Percentiles rank a stretch among this genome's conserved stretches.
Conservation (phyloP, 768 basidiomycete genomes). For the Symmetrospora coprosmae region DNA sequence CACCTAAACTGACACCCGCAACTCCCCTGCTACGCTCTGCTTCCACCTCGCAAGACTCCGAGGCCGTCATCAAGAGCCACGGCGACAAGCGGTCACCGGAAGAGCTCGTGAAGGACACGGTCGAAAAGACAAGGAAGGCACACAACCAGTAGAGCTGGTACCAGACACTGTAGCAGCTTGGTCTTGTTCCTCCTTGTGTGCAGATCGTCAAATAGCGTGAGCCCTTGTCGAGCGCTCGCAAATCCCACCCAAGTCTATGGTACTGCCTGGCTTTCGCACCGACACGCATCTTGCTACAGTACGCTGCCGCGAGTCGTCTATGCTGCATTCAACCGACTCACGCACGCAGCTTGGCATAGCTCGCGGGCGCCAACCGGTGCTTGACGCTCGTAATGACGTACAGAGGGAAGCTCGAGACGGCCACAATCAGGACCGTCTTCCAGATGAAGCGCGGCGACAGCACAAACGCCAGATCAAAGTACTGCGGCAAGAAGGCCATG, state of each 20-base stretch:
- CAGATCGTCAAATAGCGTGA: too few species aligned
- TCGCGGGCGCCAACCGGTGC: slow-evolving; percentile 74
- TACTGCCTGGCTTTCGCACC: too few species aligned
- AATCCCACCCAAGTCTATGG: too few species aligned
- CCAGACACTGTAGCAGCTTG: too few species aligned
- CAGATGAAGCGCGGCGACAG: slow-evolving; percentile 72
- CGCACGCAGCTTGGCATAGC: slow-evolving; percentile 63
- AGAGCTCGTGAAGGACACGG: background rate
- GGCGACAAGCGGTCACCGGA: background rate
- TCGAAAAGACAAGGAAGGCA: background rate
- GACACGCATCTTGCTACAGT: too few species aligned
- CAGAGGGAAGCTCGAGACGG: slow-evolving; percentile 78
- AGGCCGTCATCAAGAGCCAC: background rate
- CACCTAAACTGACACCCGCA: too few species aligned
- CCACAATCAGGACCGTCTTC: slow-evolving; percentile 92
- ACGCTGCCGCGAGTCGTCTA: too few species aligned
- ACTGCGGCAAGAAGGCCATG: slow-evolving; percentile 86
- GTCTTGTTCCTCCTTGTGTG: too few species aligned
- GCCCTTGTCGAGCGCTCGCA: too few species aligned
- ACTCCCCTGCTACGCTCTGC: too few species aligned
- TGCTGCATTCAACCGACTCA: background rate
- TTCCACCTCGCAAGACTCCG: too few species aligned
- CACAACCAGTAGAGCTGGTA: too few species aligned
- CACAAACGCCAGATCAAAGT: slow-evolving; percentile 95
- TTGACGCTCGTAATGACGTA: slow-evolving; percentile 79